Evolutionary conservation across 768 basidiomycete species (phyloP).

Genomic region (Rhizopogon sp.): DNA sequence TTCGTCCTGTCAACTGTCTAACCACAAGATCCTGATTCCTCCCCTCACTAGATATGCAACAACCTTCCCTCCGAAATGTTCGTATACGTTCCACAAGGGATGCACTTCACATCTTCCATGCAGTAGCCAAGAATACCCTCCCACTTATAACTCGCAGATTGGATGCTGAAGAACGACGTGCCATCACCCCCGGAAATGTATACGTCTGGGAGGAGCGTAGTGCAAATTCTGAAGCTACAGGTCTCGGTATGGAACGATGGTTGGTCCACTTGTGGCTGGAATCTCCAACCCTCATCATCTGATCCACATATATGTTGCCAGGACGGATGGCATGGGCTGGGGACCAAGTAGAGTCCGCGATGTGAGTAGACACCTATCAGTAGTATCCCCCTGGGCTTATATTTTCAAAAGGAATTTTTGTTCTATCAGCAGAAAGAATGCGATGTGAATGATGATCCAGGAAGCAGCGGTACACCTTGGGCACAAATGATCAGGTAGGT

Average conservation of each 20-base stretch:
- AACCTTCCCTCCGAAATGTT: constrained; percentile 69
- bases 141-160: constrained; percentile 78
- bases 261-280: constrained; percentile 19
- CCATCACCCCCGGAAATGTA: constrained; percentile 71
- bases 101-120: constrained; percentile 78
- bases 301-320: constrained; percentile 12
- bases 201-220: constrained; percentile 90
- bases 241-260: constrained; percentile 86
- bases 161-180: constrained; percentile 75
- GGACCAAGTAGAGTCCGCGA: constrained; percentile 72
- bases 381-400: constrained; percentile 1
- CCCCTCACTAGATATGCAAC: constrained; percentile 49
- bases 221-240: constrained; percentile 75
- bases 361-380: constrained; percentile 11
- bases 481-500: constrained; percentile 67
- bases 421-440: constrained; percentile 49
- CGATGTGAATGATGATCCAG: constrained; percentile 34
- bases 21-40: constrained; percentile 23
- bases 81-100: constrained; percentile 76
- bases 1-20: constrained; percentile 17
- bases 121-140: constrained; percentile 60
- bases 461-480: constrained; percentile 61
- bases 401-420: constrained; percentile 40
- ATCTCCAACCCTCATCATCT: not conserved
- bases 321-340: constrained; percentile 76